Evolutionary conservation across 257 asterid genomes (phyloP).

Genomic region (Fraxinus excelsior): DNA sequence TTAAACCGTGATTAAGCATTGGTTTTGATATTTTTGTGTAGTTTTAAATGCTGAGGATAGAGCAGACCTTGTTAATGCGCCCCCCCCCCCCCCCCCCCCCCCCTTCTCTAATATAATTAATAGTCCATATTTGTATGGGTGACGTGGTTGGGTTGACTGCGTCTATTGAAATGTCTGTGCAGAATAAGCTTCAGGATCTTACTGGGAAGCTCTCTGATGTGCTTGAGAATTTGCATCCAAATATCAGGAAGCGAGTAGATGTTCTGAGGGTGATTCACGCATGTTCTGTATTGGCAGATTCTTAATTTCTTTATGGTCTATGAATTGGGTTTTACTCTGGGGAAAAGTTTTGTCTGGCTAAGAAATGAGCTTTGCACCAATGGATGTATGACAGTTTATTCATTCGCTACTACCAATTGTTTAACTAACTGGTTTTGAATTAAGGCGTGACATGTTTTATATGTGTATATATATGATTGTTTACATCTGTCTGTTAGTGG

Average conservation of each 20-base stretch:
- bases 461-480: background rate
- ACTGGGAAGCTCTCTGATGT: slow-evolving; percentile 62
- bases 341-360: background rate
- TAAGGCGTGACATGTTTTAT: background rate
- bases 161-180: slow-evolving; percentile 26
- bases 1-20: slow-evolving; percentile 5
- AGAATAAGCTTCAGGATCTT: slow-evolving; percentile 66
- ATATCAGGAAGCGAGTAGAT: slow-evolving; percentile 66
- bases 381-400: background rate
- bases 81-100: no score
- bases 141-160: background rate
- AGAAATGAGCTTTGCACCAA: background rate
- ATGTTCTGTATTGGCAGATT: background rate
- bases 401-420: background rate
- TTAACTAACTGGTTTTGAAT: background rate
- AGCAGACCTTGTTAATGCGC: slow-evolving; percentile 72
- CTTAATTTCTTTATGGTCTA: background rate
- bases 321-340: background rate
- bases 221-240: slow-evolving; percentile 53
- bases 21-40: slow-evolving; percentile 18
- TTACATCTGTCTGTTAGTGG: background rate
- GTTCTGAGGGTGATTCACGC: slow-evolving; percentile 62
- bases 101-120: no score
- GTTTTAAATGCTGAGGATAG: slow-evolving; percentile 66
- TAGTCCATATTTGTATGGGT: background rate